Percentiles rank a stretch among this genome's conserved stretches.
Evolutionary conservation across 495 filamentous ascomycete species (phyloP).

Genomic region (Parathielavia hyrcaniae): DNA sequence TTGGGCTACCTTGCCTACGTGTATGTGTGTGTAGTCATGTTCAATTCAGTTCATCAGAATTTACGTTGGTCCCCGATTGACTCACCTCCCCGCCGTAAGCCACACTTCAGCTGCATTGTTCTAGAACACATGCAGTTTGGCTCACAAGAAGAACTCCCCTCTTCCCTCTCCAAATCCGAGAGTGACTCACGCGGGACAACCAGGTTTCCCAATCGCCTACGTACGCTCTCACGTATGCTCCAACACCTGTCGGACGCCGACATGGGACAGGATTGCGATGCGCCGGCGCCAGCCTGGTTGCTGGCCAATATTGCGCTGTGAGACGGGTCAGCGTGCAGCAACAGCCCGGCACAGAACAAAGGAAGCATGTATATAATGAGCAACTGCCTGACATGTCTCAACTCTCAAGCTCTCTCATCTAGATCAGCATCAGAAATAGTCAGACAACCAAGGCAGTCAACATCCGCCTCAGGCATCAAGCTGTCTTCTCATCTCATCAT

Average conservation of each 20-base stretch:
- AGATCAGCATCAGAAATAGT: not conserved
- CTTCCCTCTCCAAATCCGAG: not conserved
- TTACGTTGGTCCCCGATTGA: not conserved
- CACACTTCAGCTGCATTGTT: not conserved
- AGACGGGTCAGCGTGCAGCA: not conserved
- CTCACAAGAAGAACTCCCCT: not conserved
- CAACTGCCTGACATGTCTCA: not conserved
- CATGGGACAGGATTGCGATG: not conserved
- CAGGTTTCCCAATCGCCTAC: not conserved
- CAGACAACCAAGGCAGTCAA: constrained; percentile 6
- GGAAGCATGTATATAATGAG: constrained; percentile 9
- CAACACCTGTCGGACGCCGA: not conserved
- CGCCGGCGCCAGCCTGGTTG: not conserved
- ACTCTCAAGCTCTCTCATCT: not conserved
- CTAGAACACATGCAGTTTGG: not conserved
- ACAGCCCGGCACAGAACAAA: not conserved
- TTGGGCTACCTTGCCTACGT: no score
- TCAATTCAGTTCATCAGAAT: not conserved
- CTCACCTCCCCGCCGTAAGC: not conserved
- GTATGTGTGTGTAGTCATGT: not conserved
- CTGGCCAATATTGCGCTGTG: not conserved
- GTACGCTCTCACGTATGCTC: not conserved
- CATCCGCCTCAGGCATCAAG: not conserved
- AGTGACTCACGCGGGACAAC: constrained; percentile 1
- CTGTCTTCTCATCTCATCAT: not conserved